A percentile compares a stretch with the other conserved stretches of the same genome.
phyloP scores from a whole-genome alignment of 306 rosid species.

The Crataegus laevigata region DNA sequence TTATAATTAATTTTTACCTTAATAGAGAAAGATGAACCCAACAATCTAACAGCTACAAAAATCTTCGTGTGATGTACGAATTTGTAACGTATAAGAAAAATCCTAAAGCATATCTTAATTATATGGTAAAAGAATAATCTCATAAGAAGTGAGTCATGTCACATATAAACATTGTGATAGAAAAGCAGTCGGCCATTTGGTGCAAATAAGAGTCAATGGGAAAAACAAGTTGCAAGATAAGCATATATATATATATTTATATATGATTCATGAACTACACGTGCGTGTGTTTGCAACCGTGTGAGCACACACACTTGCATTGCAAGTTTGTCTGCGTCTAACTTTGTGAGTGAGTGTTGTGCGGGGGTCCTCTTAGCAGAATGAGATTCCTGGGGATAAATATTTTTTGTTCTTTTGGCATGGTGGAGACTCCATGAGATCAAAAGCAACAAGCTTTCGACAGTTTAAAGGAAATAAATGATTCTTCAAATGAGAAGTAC shows the following conservation, averaged over 20 bases:
- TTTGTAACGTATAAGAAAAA: background rate
- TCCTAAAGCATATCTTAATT: background rate
- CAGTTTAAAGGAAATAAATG: constrained; percentile 38
- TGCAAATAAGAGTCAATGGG: background rate
- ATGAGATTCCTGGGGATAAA: constrained; percentile 59
- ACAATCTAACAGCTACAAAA: background rate
- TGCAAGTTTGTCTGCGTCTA: background rate
- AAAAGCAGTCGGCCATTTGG: constrained; percentile 6
- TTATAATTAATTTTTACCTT: background rate
- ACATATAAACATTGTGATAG: background rate
- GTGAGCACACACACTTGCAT: background rate
- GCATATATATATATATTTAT: background rate
- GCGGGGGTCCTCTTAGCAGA: constrained; percentile 52
- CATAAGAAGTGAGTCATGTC: background rate
- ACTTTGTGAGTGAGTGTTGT: constrained; percentile 50
- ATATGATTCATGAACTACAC: constrained; percentile 2
- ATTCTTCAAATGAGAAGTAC: constrained; percentile 41
- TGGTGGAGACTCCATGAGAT: constrained; percentile 66
- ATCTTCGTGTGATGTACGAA: background rate
- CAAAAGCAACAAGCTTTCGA: constrained; percentile 42
- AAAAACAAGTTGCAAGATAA: constrained; percentile 7
- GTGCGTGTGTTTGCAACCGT: constrained; percentile 2
- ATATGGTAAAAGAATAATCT: background rate
- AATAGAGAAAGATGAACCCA: background rate
- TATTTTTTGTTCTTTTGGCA: constrained; percentile 34